Base-by-base conservation (phyloP, 2,329 filamentous ascomycete species). In the Lachnellula cervina region DNA sequence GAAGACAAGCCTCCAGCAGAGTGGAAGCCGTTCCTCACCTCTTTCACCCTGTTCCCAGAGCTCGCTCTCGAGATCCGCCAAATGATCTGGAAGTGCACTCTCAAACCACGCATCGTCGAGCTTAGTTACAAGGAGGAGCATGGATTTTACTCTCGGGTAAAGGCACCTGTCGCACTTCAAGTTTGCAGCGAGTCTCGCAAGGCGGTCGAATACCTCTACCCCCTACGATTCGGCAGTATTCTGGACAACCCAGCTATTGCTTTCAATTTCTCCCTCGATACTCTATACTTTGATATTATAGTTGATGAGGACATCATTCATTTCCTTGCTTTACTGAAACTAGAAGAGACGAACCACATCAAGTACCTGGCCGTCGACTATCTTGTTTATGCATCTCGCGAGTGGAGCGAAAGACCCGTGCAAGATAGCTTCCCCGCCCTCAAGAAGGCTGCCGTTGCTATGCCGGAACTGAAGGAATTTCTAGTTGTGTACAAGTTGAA, bases 201-300 rank as follows among this genome's bases (percentile, higher is more conserved):
- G 6, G 52, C 54, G 5, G 55, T 62, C 44, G 34, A 32, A 0
- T 4, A 32, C 1, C n/a, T n/a, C 3, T 64, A 64, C 16, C 55
- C 49, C 4, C 8, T 56, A 11, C 56, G 52, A 38, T 66, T 64
- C 38, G 57, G 60, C 1, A 59, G 43, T 16, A 9, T 49, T 8
- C n/a, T 62, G 19, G 42, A 56, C 16, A 8, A 48, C 4, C 47
- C 57, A 0, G 43, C 25, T 16, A 62, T 57, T 2, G 7, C 25
- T 8, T 65, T 64, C 48, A 63, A 66, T 17, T 62, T 62, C 50
- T 48, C 50, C 2, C 40, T 63, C 5, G 59, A 65, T n/a, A 62
- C 56, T 0, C 35, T 64, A 3, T 63, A 54, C 35, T 17, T 64
- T 35, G 7, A 51, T 5, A 21, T 62, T 5, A 9, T 56, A 3